Evolutionary conservation across 1,139 yeast genomes (phyloP).

Genomic region (Sugiyamaella pinicola): DNA sequence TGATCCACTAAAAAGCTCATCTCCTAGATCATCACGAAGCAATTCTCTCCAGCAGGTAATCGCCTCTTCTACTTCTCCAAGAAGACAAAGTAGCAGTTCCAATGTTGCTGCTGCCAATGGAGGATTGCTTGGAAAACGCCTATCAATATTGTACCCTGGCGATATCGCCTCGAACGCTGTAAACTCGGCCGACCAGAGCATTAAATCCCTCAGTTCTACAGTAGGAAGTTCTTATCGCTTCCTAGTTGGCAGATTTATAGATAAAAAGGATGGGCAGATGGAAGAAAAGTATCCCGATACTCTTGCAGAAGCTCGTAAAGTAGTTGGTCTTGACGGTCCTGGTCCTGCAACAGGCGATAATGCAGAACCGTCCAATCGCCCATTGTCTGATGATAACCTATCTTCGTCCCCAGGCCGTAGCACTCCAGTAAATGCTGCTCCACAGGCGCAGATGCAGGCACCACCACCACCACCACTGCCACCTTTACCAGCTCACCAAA

Average conservation of each 20-base stretch:
- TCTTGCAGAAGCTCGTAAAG: conserved; percentile 35
- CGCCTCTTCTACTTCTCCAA: conserved; percentile 16
- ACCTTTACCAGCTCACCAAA: neutral
- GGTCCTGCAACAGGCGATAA: neutral
- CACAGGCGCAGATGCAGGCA: too few species aligned
- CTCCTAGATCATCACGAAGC: conserved; percentile 28
- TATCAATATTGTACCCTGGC: conserved; percentile 31
- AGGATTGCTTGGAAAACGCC: conserved; percentile 20
- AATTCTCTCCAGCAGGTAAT: conserved; percentile 26
- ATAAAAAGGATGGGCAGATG: conserved; percentile 25
- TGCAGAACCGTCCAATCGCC: conserved; percentile 2
- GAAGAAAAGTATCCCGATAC: conserved; percentile 33
- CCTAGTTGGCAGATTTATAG: conserved; percentile 37
- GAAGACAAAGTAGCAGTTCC: conserved; percentile 16
- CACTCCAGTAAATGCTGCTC: conserved; percentile 3
- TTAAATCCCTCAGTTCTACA: conserved; percentile 39
- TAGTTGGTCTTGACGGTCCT: conserved; percentile 30
- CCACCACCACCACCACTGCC: conserved; percentile 4
- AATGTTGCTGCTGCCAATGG: conserved; percentile 10
- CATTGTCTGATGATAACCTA: conserved; percentile 14
- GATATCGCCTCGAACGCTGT: conserved; percentile 37
- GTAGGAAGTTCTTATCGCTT: conserved; percentile 41
- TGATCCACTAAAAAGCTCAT: conserved; percentile 25
- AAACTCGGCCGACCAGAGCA: conserved; percentile 38
- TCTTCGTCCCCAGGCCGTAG: conserved; percentile 17